phyloP scores from a whole-genome alignment of 1,139 yeast species.

The Chernovozyma sophiae-reginae region DNA sequence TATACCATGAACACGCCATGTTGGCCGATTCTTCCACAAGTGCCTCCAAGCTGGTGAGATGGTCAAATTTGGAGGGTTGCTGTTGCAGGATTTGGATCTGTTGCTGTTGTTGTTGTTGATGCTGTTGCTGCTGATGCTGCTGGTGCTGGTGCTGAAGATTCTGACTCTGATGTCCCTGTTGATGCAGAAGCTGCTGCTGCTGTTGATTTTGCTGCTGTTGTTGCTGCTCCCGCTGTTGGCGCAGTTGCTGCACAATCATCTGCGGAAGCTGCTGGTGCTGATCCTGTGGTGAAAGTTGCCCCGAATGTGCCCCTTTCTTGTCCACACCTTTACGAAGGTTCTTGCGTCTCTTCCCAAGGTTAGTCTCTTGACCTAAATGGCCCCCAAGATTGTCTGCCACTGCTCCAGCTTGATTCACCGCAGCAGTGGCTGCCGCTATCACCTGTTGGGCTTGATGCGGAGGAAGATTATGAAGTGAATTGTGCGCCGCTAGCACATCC shows the following conservation, averaged over 20 bases:
- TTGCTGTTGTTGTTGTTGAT: constrained; percentile 3
- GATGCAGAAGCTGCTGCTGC: background rate
- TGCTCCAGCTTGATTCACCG: constrained; percentile 2
- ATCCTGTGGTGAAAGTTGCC: background rate
- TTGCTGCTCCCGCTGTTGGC: background rate
- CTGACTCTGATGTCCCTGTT: background rate
- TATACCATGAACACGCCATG: constrained; percentile 37
- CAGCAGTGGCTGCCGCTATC: constrained; percentile 6
- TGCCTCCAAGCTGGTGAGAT: constrained; percentile 23
- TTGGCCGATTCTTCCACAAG: constrained; percentile 35
- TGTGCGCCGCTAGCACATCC: constrained; percentile 10
- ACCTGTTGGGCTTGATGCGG: constrained; percentile 27
- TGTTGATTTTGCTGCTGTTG: background rate
- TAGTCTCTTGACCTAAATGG: background rate
- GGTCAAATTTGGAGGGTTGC: constrained; percentile 1
- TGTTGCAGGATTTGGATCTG: constrained; percentile 3
- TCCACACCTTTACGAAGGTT: background rate
- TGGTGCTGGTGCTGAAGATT: background rate
- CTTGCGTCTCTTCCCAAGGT: background rate
- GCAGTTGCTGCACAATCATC: background rate
- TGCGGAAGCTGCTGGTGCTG: background rate
- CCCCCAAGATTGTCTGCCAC: background rate
- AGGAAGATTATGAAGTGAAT: constrained; percentile 15
- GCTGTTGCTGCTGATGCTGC: constrained; percentile 1
- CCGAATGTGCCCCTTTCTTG: background rate